phyloP scores from a whole-genome alignment of 306 rosid species.

The Astragalus glycyphyllos region DNA sequence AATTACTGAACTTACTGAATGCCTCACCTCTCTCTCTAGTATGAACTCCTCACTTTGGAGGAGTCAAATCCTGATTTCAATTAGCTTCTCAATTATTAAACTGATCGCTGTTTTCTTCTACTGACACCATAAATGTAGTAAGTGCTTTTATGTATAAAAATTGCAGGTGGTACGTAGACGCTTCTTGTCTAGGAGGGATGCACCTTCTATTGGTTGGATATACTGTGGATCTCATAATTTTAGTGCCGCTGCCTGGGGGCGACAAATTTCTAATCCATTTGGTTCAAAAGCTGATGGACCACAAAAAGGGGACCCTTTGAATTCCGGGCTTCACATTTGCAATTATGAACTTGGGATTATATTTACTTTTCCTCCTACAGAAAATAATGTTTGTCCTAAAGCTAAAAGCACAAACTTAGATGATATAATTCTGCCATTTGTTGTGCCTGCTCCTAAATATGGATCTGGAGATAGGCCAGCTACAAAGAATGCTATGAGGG shows the following conservation, averaged over 20 bases:
- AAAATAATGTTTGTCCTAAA: conserved; percentile 38
- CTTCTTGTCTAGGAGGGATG: conserved; percentile 59
- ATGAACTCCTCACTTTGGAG: conserved; percentile 1
- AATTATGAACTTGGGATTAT: conserved; percentile 86
- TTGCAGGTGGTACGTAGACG: conserved; percentile 69
- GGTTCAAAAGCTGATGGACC: conserved; percentile 44
- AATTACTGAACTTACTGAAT: background rate
- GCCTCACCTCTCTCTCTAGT: conserved; percentile 7
- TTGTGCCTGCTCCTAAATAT: conserved; percentile 86
- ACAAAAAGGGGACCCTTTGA: conserved; percentile 41
- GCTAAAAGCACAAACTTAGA: conserved; percentile 50
- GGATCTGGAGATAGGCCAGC: conserved; percentile 75
- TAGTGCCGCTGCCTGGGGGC: conserved; percentile 93
- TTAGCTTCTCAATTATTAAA: conserved; percentile 20
- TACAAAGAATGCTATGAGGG: conserved; percentile 75
- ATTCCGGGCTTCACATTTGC: conserved; percentile 73
- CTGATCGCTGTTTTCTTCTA: background rate
- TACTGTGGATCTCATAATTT: conserved; percentile 89
- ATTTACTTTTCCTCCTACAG: conserved; percentile 69
- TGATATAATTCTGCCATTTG: conserved; percentile 71
- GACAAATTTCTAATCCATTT: conserved; percentile 58
- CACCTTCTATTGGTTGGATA: conserved; percentile 73
- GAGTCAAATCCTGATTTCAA: conserved; percentile 25
- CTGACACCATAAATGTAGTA: background rate
- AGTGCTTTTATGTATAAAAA: conserved; percentile 19